phyloP scores from a whole-genome alignment of 257 asterid genomes.

The Solanum microdontum region DNA sequence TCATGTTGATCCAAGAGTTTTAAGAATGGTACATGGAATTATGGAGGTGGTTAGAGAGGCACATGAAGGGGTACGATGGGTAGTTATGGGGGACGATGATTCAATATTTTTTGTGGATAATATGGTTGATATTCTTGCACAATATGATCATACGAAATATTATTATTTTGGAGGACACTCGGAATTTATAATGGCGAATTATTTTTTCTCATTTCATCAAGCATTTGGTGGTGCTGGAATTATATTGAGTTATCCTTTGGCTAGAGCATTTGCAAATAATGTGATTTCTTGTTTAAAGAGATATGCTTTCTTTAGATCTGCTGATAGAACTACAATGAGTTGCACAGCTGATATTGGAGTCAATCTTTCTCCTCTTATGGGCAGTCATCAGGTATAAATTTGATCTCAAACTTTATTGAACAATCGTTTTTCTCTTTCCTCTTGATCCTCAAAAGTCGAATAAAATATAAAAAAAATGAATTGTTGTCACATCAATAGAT shows the following conservation, averaged over 20 bases:
- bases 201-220: constrained; percentile 8
- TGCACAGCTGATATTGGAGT: constrained; percentile 24
- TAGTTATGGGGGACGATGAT: not conserved
- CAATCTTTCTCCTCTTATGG: constrained; percentile 14
- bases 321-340: constrained; percentile 11
- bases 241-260: constrained; percentile 20
- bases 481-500: not conserved
- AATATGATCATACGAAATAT: constrained; percentile 21
- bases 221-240: constrained; percentile 28
- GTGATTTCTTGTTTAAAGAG: constrained; percentile 16
- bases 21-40: constrained; percentile 20
- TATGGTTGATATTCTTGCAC: not conserved
- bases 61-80: not conserved
- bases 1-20: not conserved
- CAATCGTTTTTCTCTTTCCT: not conserved
- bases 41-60: constrained; percentile 19
- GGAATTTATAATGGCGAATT: not conserved
- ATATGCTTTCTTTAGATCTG: not conserved
- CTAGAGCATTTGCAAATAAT: constrained; percentile 1
- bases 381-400: constrained; percentile 21
- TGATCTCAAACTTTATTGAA: not conserved
- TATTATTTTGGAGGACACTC: constrained; percentile 19
- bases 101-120: not conserved
- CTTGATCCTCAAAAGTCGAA: not conserved
- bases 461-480: not conserved